These are phyloP conservation scores for Microcos paniculata DNA, from an alignment of 345 rosid species.

Conservation along the genomic window DNA sequence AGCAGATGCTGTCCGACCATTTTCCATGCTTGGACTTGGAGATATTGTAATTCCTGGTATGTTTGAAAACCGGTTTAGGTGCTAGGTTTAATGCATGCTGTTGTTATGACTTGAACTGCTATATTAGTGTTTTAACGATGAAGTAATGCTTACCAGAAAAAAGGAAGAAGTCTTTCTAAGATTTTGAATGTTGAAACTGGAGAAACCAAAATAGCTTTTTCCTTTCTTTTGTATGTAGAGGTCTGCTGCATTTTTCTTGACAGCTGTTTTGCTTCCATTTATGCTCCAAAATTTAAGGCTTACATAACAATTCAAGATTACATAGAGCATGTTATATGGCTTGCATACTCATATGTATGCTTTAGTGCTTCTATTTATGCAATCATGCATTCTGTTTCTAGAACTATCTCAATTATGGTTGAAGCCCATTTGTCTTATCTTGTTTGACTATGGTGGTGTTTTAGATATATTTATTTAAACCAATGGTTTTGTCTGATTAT, in stretches of 20 bases:
- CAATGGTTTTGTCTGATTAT: neutral
- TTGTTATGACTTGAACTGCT: neutral
- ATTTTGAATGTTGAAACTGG: slow-evolving; percentile 1
- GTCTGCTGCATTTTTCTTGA: neutral
- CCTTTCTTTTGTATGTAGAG: neutral
- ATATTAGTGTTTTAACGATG: neutral
- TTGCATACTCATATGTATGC: neutral
- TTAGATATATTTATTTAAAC: neutral
- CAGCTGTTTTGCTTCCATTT: neutral
- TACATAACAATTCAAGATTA: neutral
- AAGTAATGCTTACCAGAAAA: neutral
- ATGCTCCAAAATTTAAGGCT: neutral
- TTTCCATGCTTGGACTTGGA: slow-evolving; percentile 99
- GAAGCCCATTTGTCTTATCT: neutral
- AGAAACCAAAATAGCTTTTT: neutral
- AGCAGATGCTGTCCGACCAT: slow-evolving; percentile 68
- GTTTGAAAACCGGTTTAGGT: slow-evolving; percentile 12
- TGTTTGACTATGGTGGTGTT: neutral
- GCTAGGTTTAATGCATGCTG: neutral
- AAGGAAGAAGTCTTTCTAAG: neutral
- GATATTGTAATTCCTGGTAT: slow-evolving; percentile 98
- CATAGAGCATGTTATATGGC: neutral
- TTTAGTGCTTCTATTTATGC: neutral
- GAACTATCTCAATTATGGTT: neutral
- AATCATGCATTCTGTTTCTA: neutral